Evolutionary conservation across 2,329 filamentous ascomycete species (phyloP).

Genomic region (Aspergillus sp.): DNA sequence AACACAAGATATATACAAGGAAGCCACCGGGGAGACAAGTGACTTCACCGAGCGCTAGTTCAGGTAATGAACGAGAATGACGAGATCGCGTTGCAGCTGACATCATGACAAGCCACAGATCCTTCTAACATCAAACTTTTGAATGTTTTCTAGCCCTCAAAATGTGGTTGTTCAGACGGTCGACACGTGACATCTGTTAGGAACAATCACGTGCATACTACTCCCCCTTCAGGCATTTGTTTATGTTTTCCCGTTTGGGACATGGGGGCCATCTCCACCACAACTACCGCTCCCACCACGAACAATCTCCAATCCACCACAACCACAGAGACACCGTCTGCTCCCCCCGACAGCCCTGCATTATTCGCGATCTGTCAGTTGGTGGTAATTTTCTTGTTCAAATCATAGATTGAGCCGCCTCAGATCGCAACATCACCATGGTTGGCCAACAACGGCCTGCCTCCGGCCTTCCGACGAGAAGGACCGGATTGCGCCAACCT

Average conservation of each 20-base stretch:
- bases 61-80: no score
- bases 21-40: no score
- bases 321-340: background rate
- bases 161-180: background rate
- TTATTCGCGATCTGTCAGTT: background rate
- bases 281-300: background rate
- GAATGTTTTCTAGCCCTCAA: background rate
- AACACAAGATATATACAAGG: no score
- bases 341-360: background rate
- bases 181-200: background rate
- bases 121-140: background rate
- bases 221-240: background rate
- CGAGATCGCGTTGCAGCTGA: no score
- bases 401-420: background rate
- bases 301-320: background rate
- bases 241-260: conserved; percentile 1
- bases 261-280: background rate
- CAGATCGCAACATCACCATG: conserved; percentile 39
- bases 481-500: conserved; percentile 47
- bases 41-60: no score
- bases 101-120: no score
- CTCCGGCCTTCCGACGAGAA: conserved; percentile 48
- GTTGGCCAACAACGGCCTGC: conserved; percentile 53
- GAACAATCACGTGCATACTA: background rate
- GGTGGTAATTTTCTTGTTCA: background rate